These are phyloP conservation scores for Nemania sp. DNA, from an alignment of 2,329 filamentous ascomycete genomes.

Conservation along the genomic window DNA sequence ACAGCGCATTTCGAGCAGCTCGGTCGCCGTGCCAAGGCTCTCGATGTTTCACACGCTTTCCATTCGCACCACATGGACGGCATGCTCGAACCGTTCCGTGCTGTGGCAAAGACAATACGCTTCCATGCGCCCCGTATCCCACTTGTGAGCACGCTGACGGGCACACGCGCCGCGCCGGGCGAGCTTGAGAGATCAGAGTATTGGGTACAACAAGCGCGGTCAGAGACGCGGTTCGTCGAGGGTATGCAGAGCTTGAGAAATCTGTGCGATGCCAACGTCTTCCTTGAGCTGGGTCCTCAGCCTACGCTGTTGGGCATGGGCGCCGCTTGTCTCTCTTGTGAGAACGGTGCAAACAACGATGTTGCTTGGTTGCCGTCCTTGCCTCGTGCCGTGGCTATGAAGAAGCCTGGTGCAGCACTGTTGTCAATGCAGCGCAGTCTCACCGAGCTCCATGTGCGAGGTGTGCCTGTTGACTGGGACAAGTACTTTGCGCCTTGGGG, in stretches of 20 bases:
- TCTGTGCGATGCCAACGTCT: slow-evolving; percentile 34
- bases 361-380: slow-evolving; percentile 36
- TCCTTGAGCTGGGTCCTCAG: slow-evolving; percentile 39
- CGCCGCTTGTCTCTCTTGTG: slow-evolving; percentile 32
- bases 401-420: slow-evolving; percentile 16
- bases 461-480: slow-evolving; percentile 37
- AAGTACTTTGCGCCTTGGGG: slow-evolving; percentile 37
- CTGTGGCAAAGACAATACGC: slow-evolving; percentile 29
- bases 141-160: slow-evolving; percentile 34
- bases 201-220: slow-evolving; percentile 36
- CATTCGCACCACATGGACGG: slow-evolving; percentile 36
- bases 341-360: slow-evolving; percentile 12
- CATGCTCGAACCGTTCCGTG: slow-evolving; percentile 32
- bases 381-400: too few relatives aligned
- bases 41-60: slow-evolving; percentile 34
- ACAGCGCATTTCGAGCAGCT: slow-evolving; percentile 22
- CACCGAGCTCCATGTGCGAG: slow-evolving; percentile 32
- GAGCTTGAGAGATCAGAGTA: slow-evolving; percentile 35
- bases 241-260: slow-evolving; percentile 33
- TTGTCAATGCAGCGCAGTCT: slow-evolving; percentile 31
- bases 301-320: slow-evolving; percentile 38
- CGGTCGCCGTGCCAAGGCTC: slow-evolving; percentile 29
- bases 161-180: slow-evolving; percentile 26
- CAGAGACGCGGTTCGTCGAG: slow-evolving; percentile 38
- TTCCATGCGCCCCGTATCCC: slow-evolving; percentile 26